Evolutionary conservation across 768 basidiomycete genomes (phyloP), one percentile per base, ranked within the genome.

Genomic region (Coprinopsis sp.): DNA sequence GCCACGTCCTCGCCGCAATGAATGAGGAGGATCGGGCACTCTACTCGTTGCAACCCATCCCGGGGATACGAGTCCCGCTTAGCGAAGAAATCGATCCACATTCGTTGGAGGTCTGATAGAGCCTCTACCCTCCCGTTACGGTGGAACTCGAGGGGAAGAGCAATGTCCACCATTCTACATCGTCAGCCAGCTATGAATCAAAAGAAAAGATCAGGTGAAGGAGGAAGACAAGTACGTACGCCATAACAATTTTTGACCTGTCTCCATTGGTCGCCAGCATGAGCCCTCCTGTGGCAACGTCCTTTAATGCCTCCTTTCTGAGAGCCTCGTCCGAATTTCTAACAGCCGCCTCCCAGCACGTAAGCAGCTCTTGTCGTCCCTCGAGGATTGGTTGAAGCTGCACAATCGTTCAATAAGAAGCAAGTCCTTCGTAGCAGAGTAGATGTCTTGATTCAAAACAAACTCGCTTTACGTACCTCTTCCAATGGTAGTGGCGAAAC

Each of bases 401-500:
- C 30, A 21, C 48, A 6, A 34, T 6, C 23, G 16, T 36, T 38
- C 6, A 41, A 16, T 21, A 23, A 23, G 18, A 10, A 24, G 28
- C 21, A 21, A 34, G n/a, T 23, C 11, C 4, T 33, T 18, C 44
- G 37, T 54, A 56, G 24, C 24, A 14, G 37, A 28, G 12, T 23
- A 33, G 14, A n/a, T 14, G 29, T 10, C 23, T 11, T 18, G 47
- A 58, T 16, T 54, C 34, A 4, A 65, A n/a, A 14, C 11, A 18
- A 6, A 61, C 58, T 48, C n/a, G n/a, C n/a, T 70, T 12, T 4
- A 39, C 48, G 10, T 40, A 69, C 68, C 58, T 71, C 70, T 16
- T 53, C 50, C 2, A 59, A 52, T 1, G 67, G 50, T 27, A 67
- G 47, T 11, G 68, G 68, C 1, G 70, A 68, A 47, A 67, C 63